Base-by-base conservation (phyloP, 768 basidiomycete genomes). In the Suillus discolor region DNA sequence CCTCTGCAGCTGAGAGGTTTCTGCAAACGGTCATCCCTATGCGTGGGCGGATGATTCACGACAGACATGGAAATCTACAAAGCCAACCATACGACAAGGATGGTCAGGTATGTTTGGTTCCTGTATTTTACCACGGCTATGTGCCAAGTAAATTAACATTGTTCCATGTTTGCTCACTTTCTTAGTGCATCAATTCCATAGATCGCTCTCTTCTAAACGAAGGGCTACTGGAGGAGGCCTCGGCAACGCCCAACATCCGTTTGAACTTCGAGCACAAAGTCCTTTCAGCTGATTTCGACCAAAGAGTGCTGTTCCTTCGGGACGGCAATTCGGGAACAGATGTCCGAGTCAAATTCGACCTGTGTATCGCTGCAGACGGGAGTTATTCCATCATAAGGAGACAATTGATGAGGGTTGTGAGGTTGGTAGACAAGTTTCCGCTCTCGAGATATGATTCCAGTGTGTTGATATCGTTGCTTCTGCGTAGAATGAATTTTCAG, bases 11-110 rank as follows among this genome's bases (percentile, higher is more conserved):
- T 31, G 82, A 87, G 62, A 83, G 88, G 67, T 91, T 96, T 73
- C 77, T 97, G 71, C 80, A 88, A 70, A 83, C 87, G 38, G 90
- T 89, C 47, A 96, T 98, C 78, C 96, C 96, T 70, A 96, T 99
- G 95, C 88, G 85, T 71, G 96, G 95, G 53, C 86, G 97, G 61
- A 97, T 98, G 94, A 94, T 99, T 69, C 97, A 99, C 80, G 87
- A 88, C 72, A 73, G 75, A 67, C 80, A 86, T 70, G 92, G 93
- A 65, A 84, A 84, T 70, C 82, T 86, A 69, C 87, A 93, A 72
- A 94, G 94, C 71, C 95, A 97, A 80, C 78, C 82, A 61, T 97
- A 97, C 78, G 96, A 97, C 78, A 89, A 85, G 73, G 83, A 93
- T 75, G 92, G 92, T 73, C 93, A 96, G 87, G 95, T 91, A 72